Percentiles rank a stretch among this genome's conserved stretches.
Evolutionary conservation across 2,329 filamentous ascomycete species (phyloP).

Genomic region (Kalaharituber pfeilii): DNA sequence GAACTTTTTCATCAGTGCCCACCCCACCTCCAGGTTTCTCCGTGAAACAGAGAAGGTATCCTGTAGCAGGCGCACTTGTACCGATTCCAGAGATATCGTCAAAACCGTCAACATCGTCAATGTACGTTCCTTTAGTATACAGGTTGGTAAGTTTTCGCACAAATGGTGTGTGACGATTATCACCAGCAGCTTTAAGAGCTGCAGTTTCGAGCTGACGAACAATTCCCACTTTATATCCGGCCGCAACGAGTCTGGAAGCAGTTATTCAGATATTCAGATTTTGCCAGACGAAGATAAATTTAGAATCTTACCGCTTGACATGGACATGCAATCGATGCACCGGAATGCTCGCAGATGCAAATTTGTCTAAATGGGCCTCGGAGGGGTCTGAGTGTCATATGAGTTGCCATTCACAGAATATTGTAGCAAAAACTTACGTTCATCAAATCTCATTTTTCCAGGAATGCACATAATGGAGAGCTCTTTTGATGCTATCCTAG

Average conservation of each 20-base stretch:
- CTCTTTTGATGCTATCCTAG: constrained; percentile 70
- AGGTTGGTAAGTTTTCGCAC: constrained; percentile 84
- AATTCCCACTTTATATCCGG: constrained; percentile 89
- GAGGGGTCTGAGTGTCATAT: constrained; percentile 41
- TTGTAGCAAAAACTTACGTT: constrained; percentile 34
- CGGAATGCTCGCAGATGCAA: constrained; percentile 90
- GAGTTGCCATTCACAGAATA: constrained; percentile 27
- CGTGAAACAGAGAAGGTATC: constrained; percentile 86
- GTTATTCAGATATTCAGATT: too few relatives aligned
- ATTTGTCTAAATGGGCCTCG: constrained; percentile 78
- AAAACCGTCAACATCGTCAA: constrained; percentile 77
- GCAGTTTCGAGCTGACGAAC: constrained; percentile 91
- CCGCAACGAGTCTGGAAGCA: constrained; percentile 46
- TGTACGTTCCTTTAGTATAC: constrained; percentile 95
- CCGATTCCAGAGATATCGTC: constrained; percentile 31
- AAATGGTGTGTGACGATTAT: constrained; percentile 86
- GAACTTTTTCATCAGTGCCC: constrained; percentile 82
- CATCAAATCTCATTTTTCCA: constrained; percentile 84
- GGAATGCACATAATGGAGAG: constrained; percentile 93
- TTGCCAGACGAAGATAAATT: too few relatives aligned
- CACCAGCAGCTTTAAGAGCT: constrained; percentile 82
- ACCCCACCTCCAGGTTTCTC: constrained; percentile 62
- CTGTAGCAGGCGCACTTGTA: constrained; percentile 46
- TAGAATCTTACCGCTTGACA: constrained; percentile 47
- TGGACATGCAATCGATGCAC: constrained; percentile 83